Conservation (phyloP, 768 basidiomycete species). For the Neoboletus magnificus region DNA sequence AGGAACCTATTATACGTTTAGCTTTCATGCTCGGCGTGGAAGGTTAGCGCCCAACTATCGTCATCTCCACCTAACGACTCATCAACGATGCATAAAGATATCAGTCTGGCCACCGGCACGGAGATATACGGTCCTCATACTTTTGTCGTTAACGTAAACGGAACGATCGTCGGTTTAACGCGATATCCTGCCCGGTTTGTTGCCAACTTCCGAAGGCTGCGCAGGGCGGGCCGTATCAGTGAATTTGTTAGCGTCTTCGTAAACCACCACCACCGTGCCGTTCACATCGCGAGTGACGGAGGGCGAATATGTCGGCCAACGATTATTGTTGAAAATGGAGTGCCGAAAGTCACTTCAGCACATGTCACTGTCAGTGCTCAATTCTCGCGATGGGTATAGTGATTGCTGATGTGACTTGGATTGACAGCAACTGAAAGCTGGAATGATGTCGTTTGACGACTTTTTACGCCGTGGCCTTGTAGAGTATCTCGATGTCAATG, state of each 20-base stretch:
- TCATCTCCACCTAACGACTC: conserved; percentile 8
- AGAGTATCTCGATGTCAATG: conserved; percentile 98
- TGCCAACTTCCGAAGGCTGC: conserved; percentile 83
- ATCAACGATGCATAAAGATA: conserved; percentile 53
- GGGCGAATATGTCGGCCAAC: conserved; percentile 96
- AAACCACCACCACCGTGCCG: conserved; percentile 91
- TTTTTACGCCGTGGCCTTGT: conserved; percentile 90
- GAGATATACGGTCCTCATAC: conserved; percentile 94
- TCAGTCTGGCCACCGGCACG: conserved; percentile 85
- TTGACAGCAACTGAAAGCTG: conserved; percentile 73
- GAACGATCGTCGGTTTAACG: conserved; percentile 91
- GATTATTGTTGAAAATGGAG: conserved; percentile 89
- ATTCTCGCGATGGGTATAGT: not conserved
- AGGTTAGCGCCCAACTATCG: conserved; percentile 47
- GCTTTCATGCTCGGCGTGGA: conserved; percentile 97
- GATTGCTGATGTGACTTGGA: conserved; percentile 6
- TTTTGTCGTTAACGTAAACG: conserved; percentile 96
- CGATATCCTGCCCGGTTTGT: conserved; percentile 85
- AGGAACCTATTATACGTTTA: conserved; percentile 85
- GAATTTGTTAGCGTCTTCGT: conserved; percentile 97
- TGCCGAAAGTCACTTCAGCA: conserved; percentile 70
- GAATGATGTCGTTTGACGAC: conserved; percentile 82
- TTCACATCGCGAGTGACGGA: conserved; percentile 96
- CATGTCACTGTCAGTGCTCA: conserved; percentile 62
- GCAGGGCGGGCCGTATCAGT: conserved; percentile 87